phyloP scores from a whole-genome alignment of 768 basidiomycete species.

The Wakefieldia striispora region DNA sequence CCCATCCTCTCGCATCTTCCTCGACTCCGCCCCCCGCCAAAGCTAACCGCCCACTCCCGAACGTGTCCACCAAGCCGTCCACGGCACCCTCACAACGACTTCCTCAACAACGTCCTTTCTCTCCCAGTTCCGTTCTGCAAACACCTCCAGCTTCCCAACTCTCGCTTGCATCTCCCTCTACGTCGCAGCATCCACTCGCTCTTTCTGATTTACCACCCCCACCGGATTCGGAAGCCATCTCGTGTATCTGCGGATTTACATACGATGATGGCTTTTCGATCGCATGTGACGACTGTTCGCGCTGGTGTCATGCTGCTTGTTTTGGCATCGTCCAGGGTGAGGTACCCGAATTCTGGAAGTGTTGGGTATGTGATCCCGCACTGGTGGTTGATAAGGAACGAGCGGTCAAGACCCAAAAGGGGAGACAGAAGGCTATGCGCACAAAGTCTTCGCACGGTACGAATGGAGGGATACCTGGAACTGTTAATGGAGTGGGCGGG shows the following conservation, averaged over 20 bases:
- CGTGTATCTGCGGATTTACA: conserved; percentile 72
- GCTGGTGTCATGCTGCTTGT: conserved; percentile 85
- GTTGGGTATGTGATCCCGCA: conserved; percentile 62
- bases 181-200: conserved; percentile 18
- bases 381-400: conserved; percentile 45
- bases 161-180: conserved; percentile 19
- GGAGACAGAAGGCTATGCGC: conserved; percentile 34
- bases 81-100: conserved; percentile 11
- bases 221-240: conserved; percentile 47
- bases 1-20: conserved; percentile 19
- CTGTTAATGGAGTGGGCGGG: conserved; percentile 17
- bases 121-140: conserved; percentile 18
- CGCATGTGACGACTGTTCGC: conserved; percentile 77
- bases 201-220: conserved; percentile 22
- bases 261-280: conserved; percentile 85
- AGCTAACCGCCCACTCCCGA: conserved; percentile 7
- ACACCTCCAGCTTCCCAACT: conserved; percentile 12
- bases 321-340: conserved; percentile 56
- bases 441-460: conserved; percentile 26
- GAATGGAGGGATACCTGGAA: conserved; percentile 18
- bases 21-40: conserved; percentile 11
- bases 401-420: conserved; percentile 45
- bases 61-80: conserved; percentile 12
- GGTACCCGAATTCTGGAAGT: conserved; percentile 75
- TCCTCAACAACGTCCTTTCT: conserved; percentile 18